These are phyloP conservation scores for Onygenales sp. DNA, from an alignment of 2,329 filamentous ascomycete genomes.

Conservation along the genomic window DNA sequence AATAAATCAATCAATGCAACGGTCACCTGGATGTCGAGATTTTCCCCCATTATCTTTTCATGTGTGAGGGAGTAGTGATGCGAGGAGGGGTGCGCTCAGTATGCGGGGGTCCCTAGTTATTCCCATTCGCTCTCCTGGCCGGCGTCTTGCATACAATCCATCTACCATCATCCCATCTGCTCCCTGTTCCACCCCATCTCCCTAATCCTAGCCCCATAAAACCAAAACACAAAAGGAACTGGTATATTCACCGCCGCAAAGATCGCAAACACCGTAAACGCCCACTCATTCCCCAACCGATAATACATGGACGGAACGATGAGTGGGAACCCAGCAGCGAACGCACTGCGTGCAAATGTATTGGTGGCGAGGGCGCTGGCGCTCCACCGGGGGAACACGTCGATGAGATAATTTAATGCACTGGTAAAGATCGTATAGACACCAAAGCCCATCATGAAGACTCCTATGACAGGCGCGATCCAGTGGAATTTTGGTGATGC, in stretches of 20 bases:
- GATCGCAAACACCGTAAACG: constrained; percentile 52
- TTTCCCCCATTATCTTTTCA: no score
- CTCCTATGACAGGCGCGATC: constrained; percentile 48
- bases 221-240: constrained; percentile 41
- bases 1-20: no score
- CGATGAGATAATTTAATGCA: constrained; percentile 70
- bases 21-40: no score
- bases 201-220: constrained; percentile 47
- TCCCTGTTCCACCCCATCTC: constrained; percentile 24
- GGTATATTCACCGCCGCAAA: constrained; percentile 38
- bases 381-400: constrained; percentile 41
- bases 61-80: no score
- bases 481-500: constrained; percentile 39
- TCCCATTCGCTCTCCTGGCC: no score
- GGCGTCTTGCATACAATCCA: no score
- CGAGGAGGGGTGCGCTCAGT: no score
- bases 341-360: constrained; percentile 37
- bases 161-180: no score
- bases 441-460: constrained; percentile 58
- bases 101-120: no score
- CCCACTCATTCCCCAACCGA: constrained; percentile 55
- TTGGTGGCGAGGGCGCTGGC: constrained; percentile 41
- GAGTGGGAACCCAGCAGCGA: constrained; percentile 27
- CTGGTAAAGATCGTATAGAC: constrained; percentile 77
- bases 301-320: constrained; percentile 39